Conservation (phyloP, 495 filamentous ascomycete genomes). For the Podospora conica region DNA sequence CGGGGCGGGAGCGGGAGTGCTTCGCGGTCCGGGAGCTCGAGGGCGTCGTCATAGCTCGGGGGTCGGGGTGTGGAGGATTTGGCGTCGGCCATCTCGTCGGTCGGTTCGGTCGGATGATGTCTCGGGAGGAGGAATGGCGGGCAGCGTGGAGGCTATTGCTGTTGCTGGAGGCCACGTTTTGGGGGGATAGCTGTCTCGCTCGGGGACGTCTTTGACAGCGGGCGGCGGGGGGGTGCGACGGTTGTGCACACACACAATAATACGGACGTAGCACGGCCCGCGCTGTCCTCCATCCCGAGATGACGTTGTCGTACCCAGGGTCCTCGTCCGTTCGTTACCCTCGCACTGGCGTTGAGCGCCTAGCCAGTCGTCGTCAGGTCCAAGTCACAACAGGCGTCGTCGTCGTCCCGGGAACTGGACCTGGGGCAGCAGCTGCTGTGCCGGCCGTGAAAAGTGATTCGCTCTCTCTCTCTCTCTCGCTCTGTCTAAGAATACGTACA, state of each 20-base stretch:
- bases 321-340: not conserved
- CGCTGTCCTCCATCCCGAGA: not conserved
- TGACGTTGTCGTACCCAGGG: not conserved
- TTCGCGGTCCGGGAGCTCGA: not conserved
- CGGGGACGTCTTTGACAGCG: not conserved
- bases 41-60: not conserved
- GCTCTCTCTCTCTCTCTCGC: no score
- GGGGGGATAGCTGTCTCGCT: not conserved
- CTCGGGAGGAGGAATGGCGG: not conserved
- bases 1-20: not conserved
- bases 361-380: not conserved
- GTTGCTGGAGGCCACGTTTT: not conserved
- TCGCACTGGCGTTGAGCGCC: not conserved
- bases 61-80: not conserved
- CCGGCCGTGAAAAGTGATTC: not conserved
- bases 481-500: not conserved
- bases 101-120: no score
- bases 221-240: not conserved
- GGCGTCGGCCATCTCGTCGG: not conserved
- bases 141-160: not conserved
- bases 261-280: not conserved
- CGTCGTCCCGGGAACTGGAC: not conserved
- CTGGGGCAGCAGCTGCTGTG: not conserved
- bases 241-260: no score
- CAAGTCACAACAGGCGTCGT: not conserved